Conservation (phyloP, 2,329 filamentous ascomycete genomes). For the Cordyceps fumosorosea region DNA sequence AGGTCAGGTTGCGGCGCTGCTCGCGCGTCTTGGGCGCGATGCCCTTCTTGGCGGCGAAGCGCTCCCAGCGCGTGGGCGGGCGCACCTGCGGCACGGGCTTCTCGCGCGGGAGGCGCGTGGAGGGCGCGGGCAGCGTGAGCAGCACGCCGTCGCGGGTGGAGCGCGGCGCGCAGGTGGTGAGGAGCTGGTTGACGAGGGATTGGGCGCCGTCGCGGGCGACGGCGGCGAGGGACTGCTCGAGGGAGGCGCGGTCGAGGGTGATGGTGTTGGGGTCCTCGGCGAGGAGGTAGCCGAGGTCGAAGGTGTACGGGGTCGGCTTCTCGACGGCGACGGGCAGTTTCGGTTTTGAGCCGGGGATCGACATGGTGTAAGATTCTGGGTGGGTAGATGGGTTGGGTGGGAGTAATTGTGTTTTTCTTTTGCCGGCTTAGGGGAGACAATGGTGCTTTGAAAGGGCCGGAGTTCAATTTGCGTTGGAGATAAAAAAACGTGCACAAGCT, state of each 20-base stretch:
- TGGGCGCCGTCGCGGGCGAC: conserved; percentile 87
- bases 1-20: conserved; percentile 66
- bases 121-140: conserved; percentile 64
- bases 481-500: too few species aligned
- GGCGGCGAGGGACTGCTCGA: conserved; percentile 63
- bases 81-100: conserved; percentile 82
- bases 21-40: conserved; percentile 85
- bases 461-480: too few species aligned
- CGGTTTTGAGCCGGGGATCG: conserved; percentile 31
- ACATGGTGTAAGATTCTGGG: conserved; percentile 22
- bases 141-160: conserved; percentile 66
- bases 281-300: conserved; percentile 84
- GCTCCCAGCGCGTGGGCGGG: conserved; percentile 87
- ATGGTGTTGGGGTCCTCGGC: conserved; percentile 84
- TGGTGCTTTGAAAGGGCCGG: neutral
- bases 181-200: conserved; percentile 86
- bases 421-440: neutral
- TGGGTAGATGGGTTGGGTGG: neutral
- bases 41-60: conserved; percentile 94
- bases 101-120: conserved; percentile 75
- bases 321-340: conserved; percentile 60
- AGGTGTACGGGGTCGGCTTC: conserved; percentile 85
- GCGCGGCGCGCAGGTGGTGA: conserved; percentile 76
- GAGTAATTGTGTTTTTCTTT: neutral
- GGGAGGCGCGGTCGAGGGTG: conserved; percentile 41